A percentile compares a stretch with the other conserved stretches of the same genome.
phyloP scores from a whole-genome alignment of 1,139 yeast species.

The Blastobotrys arbuscula region DNA sequence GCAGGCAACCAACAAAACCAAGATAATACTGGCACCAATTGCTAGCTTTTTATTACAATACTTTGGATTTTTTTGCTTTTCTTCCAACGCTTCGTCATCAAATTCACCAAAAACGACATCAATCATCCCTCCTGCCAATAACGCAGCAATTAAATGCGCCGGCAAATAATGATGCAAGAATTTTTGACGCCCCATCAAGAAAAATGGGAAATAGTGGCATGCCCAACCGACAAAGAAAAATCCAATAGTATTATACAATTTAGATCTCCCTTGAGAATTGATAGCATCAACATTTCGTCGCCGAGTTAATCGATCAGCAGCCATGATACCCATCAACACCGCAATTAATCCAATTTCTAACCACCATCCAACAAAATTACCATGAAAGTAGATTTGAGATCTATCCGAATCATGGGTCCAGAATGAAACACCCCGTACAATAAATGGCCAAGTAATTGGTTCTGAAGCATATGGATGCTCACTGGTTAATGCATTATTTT shows the following conservation, averaged over 20 bases:
- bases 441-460: slow-evolving; percentile 93
- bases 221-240: slow-evolving; percentile 92
- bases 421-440: slow-evolving; percentile 88
- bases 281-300: slow-evolving; percentile 64
- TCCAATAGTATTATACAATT: slow-evolving; percentile 74
- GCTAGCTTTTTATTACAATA: slow-evolving; percentile 24
- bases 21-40: slow-evolving; percentile 39
- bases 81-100: slow-evolving; percentile 27
- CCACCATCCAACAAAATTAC: slow-evolving; percentile 94
- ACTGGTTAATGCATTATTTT: slow-evolving; percentile 77
- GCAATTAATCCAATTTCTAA: slow-evolving; percentile 65
- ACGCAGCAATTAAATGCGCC: slow-evolving; percentile 86
- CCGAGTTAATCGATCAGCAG: slow-evolving; percentile 72
- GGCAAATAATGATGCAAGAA: slow-evolving; percentile 97
- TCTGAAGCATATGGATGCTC: slow-evolving; percentile 96
- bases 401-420: slow-evolving; percentile 68
- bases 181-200: slow-evolving; percentile 89
- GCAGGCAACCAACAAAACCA: slow-evolving; percentile 51
- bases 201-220: slow-evolving; percentile 66
- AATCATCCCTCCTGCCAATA: slow-evolving; percentile 73
- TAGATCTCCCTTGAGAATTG: slow-evolving; percentile 58
- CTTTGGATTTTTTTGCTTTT: slow-evolving; percentile 17
- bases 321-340: slow-evolving; percentile 53
- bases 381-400: slow-evolving; percentile 80
- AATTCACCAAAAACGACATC: slow-evolving; percentile 70